Percentiles rank a stretch among this genome's conserved stretches.
phyloP scores from a whole-genome alignment of 169 alveolate species.

The Fabrea salina region DNA sequence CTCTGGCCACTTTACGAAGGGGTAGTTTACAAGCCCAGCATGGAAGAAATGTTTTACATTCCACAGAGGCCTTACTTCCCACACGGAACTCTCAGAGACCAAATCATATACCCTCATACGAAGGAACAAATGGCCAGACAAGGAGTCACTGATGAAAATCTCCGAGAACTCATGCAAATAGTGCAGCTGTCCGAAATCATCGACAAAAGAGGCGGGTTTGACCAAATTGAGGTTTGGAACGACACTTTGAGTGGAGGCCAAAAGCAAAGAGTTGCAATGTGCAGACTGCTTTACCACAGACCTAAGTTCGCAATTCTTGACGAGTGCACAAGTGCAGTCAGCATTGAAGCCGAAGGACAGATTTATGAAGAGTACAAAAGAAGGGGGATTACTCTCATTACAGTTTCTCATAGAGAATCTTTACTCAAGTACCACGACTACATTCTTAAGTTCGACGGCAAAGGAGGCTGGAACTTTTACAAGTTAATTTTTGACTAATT shows the following conservation, averaged over 20 bases:
- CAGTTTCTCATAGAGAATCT: slow-evolving; percentile 81
- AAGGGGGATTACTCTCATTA: slow-evolving; percentile 76
- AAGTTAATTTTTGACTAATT: too few relatives aligned
- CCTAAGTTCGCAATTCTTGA: slow-evolving; percentile 79
- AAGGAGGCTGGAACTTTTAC: slow-evolving; percentile 25
- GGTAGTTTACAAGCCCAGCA: slow-evolving; percentile 61
- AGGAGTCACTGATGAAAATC: slow-evolving; percentile 53
- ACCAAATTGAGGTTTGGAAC: slow-evolving; percentile 66
- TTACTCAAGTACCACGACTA: slow-evolving; percentile 82
- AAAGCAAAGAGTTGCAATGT: slow-evolving; percentile 88
- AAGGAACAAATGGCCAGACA: slow-evolving; percentile 18
- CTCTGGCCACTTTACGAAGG: slow-evolving; percentile 87
- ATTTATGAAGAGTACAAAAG: slow-evolving; percentile 62
- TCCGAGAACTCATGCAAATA: slow-evolving; percentile 49
- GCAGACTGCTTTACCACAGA: slow-evolving; percentile 80
- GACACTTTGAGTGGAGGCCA: slow-evolving; percentile 87
- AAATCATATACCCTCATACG: slow-evolving; percentile 76
- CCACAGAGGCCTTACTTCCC: slow-evolving; percentile 88
- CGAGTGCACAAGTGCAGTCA: slow-evolving; percentile 85
- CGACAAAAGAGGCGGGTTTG: slow-evolving; percentile 71
- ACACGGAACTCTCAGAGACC: slow-evolving; percentile 80
- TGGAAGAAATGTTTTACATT: slow-evolving; percentile 71
- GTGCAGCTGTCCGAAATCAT: slow-evolving; percentile 65
- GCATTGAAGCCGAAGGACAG: slow-evolving; percentile 76
- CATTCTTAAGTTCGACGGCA: slow-evolving; percentile 71